These are phyloP conservation scores for Nakazawaea peltata DNA, from an alignment of 805 yeast species.

Conservation along the genomic window DNA sequence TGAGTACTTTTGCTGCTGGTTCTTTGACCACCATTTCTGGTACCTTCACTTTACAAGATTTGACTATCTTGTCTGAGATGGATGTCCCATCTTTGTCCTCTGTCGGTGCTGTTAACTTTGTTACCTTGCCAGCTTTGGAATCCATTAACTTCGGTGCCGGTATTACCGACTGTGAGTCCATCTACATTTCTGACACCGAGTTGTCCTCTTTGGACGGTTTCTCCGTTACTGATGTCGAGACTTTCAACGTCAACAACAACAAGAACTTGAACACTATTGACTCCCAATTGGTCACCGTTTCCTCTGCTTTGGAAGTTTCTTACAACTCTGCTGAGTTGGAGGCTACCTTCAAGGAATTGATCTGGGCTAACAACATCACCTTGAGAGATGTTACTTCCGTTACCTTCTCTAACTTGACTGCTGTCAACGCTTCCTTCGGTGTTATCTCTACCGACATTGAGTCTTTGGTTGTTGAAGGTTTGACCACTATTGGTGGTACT, in stretches of 20 bases:
- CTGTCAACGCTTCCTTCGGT: slow-evolving; percentile 77
- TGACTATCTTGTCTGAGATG: slow-evolving; percentile 60
- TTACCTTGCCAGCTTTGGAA: slow-evolving; percentile 80
- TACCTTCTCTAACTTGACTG: slow-evolving; percentile 57
- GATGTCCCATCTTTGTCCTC: slow-evolving; percentile 72
- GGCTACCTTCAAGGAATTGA: slow-evolving; percentile 58
- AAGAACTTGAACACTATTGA: slow-evolving; percentile 61
- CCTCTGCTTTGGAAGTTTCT: slow-evolving; percentile 69
- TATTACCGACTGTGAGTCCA: slow-evolving; percentile 64
- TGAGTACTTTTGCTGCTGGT: slow-evolving; percentile 71
- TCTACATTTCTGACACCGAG: slow-evolving; percentile 68
- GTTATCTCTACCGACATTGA: slow-evolving; percentile 66
- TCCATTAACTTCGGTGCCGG: slow-evolving; percentile 58
- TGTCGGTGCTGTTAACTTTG: slow-evolving; percentile 74
- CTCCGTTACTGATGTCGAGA: slow-evolving; percentile 34
- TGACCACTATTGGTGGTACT: slow-evolving; percentile 70
- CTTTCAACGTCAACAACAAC: slow-evolving; percentile 89
- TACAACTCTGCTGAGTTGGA: slow-evolving; percentile 77
- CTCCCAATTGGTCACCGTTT: slow-evolving; percentile 66
- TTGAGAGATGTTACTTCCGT: slow-evolving; percentile 75
- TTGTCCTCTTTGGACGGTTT: slow-evolving; percentile 64
- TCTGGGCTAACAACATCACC: slow-evolving; percentile 83
- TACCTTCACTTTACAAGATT: slow-evolving; percentile 48
- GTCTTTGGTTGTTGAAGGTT: slow-evolving; percentile 41
- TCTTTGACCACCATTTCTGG: slow-evolving; percentile 68